Conservation (phyloP, 2,329 filamentous ascomycete species). For the Ophiocordyceps australis region DNA sequence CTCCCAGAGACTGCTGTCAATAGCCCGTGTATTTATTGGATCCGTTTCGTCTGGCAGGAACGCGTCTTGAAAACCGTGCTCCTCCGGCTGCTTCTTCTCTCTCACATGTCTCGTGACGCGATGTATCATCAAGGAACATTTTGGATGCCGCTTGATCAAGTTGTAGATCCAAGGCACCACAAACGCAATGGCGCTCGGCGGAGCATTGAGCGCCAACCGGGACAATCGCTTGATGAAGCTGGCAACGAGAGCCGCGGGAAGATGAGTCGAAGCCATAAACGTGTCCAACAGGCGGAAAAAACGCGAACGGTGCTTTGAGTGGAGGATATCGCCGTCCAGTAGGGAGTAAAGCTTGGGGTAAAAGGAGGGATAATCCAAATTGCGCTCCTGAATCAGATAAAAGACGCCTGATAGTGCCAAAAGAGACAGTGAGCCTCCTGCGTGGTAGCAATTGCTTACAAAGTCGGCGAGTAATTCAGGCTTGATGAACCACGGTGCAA, state of each 20-base stretch:
- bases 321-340: conserved; percentile 67
- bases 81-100: conserved; percentile 38
- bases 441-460: conserved; percentile 80
- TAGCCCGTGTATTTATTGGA: conserved; percentile 69
- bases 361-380: conserved; percentile 90
- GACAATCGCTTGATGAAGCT: conserved; percentile 94
- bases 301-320: conserved; percentile 83
- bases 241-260: conserved; percentile 77
- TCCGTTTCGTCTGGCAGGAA: conserved; percentile 62
- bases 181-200: conserved; percentile 74
- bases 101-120: conserved; percentile 44
- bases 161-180: conserved; percentile 94
- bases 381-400: conserved; percentile 82
- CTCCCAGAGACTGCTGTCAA: conserved; percentile 92
- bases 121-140: conserved; percentile 93
- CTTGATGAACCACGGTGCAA: conserved; percentile 78
- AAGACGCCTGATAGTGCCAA: conserved; percentile 86
- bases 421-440: conserved; percentile 71
- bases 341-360: conserved; percentile 89
- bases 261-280: conserved; percentile 79
- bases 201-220: conserved; percentile 68
- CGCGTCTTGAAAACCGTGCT: conserved; percentile 46
- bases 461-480: conserved; percentile 91
- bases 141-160: conserved; percentile 72
- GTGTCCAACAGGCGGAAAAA: conserved; percentile 88